Evolutionary conservation across 2,329 filamentous ascomycete genomes (phyloP).

Genomic region (Xylaria sp.): DNA sequence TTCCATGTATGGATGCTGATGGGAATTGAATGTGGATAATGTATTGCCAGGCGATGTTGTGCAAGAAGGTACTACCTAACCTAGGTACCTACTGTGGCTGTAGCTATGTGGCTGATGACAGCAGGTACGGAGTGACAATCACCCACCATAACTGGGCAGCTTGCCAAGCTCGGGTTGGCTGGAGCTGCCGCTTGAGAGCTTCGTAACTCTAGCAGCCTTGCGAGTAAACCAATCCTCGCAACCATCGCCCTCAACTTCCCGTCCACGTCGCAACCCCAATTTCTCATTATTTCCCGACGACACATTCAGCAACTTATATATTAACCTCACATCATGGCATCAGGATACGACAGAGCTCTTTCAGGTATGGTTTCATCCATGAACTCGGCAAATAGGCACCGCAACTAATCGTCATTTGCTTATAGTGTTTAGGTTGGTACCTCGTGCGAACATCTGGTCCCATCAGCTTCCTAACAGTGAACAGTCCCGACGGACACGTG

Average conservation of each 20-base stretch:
- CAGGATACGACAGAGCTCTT: conserved; percentile 98
- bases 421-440: conserved; percentile 82
- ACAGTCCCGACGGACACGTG: conserved; percentile 97
- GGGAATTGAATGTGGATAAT: no score
- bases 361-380: conserved; percentile 75
- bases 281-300: conserved; percentile 2
- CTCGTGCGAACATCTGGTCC: conserved; percentile 22
- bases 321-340: conserved; percentile 70
- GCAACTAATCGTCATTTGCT: conserved; percentile 55
- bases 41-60: no score
- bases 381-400: conserved; percentile 45
- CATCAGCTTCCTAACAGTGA: conserved; percentile 56
- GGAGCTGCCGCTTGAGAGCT: conserved; percentile 41
- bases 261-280: conserved; percentile 24
- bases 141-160: conserved; percentile 12
- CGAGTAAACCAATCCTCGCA: conserved; percentile 28
- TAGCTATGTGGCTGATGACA: conserved; percentile 33
- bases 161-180: conserved; percentile 33
- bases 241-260: conserved; percentile 26
- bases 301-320: conserved; percentile 28
- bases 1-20: no score
- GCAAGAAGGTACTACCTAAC: no score
- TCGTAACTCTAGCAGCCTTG: conserved; percentile 48
- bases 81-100: conserved; percentile 6
- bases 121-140: conserved; percentile 1